Percentiles rank a stretch among this genome's conserved stretches.
Conservation (phyloP, 805 yeast species). For the Yarrowia phangngaensis region DNA sequence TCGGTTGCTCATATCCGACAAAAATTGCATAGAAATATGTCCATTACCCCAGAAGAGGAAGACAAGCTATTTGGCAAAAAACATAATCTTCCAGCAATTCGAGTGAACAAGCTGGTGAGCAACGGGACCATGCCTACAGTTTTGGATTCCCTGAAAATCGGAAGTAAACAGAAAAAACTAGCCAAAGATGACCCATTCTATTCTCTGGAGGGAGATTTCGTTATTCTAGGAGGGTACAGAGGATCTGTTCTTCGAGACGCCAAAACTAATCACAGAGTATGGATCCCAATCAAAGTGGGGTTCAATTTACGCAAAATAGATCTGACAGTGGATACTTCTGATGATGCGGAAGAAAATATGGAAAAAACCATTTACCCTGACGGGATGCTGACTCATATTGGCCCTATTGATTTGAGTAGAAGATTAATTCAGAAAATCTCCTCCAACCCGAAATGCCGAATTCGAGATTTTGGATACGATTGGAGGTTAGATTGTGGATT, state of each 20-base stretch:
- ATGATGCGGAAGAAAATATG: conserved; percentile 57
- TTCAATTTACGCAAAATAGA: conserved; percentile 66
- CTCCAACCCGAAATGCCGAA: conserved; percentile 49
- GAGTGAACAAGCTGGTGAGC: conserved; percentile 49
- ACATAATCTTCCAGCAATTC: conserved; percentile 61
- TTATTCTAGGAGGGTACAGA: conserved; percentile 83
- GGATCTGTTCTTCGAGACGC: conserved; percentile 73
- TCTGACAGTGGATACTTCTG: conserved; percentile 66
- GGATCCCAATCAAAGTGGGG: conserved; percentile 88
- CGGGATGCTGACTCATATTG: conserved; percentile 75
- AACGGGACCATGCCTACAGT: conserved; percentile 63
- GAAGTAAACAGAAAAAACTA: conserved; percentile 37
- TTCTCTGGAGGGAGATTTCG: conserved; percentile 69
- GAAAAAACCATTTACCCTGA: conserved; percentile 61
- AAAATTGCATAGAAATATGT: conserved; percentile 24
- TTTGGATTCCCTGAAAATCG: conserved; percentile 46
- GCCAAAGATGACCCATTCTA: conserved; percentile 33
- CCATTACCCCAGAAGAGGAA: conserved; percentile 34
- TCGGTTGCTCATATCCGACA: conserved; percentile 28
- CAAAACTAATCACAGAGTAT: conserved; percentile 59
- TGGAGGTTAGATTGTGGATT: conserved; percentile 77
- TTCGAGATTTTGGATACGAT: conserved; percentile 84
- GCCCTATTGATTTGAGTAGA: conserved; percentile 78
- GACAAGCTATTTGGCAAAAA: conserved; percentile 44
- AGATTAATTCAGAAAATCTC: conserved; percentile 54